A percentile compares a stretch with the other conserved stretches of the same genome.
phyloP scores from a whole-genome alignment of 805 yeast species.

The Alloascoidea hylecoeti region DNA sequence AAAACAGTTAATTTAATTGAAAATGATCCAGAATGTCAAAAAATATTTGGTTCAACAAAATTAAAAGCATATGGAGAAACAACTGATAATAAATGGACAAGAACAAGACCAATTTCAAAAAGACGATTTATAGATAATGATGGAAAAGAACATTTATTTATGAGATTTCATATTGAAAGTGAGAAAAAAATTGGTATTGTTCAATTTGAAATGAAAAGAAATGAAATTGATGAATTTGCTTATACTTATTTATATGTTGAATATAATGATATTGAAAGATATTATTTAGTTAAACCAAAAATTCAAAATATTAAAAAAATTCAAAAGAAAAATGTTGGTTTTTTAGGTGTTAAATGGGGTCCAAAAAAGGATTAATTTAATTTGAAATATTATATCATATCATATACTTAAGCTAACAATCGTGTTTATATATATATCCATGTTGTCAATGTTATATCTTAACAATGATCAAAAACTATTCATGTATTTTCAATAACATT shows the following conservation, averaged over 20 bases:
- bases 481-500: too few relatives aligned
- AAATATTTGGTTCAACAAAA: slow-evolving; percentile 43
- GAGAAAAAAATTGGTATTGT: slow-evolving; percentile 51
- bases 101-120: slow-evolving; percentile 71
- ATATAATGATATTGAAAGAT: slow-evolving; percentile 54
- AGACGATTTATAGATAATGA: slow-evolving; percentile 48
- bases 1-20: slow-evolving; percentile 71
- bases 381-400: too few relatives aligned
- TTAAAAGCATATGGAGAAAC: slow-evolving; percentile 77
- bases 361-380: slow-evolving; percentile 38
- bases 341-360: slow-evolving; percentile 82
- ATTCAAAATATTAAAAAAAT: slow-evolving; percentile 24
- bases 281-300: slow-evolving; percentile 55
- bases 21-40: slow-evolving; percentile 44
- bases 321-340: slow-evolving; percentile 35
- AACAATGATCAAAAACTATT: too few relatives aligned
- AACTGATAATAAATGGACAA: slow-evolving; percentile 63
- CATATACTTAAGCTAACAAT: too few relatives aligned
- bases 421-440: too few relatives aligned
- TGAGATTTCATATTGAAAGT: slow-evolving; percentile 83
- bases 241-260: slow-evolving; percentile 65
- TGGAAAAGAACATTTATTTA: slow-evolving; percentile 67
- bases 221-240: slow-evolving; percentile 38
- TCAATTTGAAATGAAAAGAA: slow-evolving; percentile 55
- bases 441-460: too few relatives aligned